These are phyloP conservation scores for Schwanniomyces etchellsii DNA, from an alignment of 1,139 yeast species.

Conservation along the genomic window DNA sequence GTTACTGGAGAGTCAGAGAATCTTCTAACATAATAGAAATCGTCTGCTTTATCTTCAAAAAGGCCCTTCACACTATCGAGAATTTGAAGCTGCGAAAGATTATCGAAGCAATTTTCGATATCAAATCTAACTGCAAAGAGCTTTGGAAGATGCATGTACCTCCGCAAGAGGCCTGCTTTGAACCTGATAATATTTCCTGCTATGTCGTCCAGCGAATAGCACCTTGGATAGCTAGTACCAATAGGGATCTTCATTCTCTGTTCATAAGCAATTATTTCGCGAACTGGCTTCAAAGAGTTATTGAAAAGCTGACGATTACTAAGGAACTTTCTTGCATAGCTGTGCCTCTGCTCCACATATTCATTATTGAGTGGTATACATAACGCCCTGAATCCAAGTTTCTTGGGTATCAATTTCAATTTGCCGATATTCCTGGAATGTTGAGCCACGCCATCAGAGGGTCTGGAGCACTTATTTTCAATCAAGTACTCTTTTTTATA, in stretches of 20 bases:
- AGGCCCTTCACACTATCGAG: constrained; percentile 21
- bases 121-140: constrained; percentile 68
- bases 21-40: constrained; percentile 20
- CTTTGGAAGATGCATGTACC: constrained; percentile 30
- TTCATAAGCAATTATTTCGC: constrained; percentile 11
- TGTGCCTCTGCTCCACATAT: no score
- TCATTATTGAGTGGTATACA: constrained; percentile 49
- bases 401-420: constrained; percentile 51
- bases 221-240: constrained; percentile 17
- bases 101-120: constrained; percentile 74
- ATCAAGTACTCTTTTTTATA: constrained; percentile 18
- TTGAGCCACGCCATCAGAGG: constrained; percentile 3
- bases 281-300: constrained; percentile 19
- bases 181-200: constrained; percentile 13
- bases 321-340: no score
- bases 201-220: constrained; percentile 23
- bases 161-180: constrained; percentile 11
- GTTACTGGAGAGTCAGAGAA: constrained; percentile 8
- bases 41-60: constrained; percentile 17
- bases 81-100: constrained; percentile 51
- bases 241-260: constrained; percentile 6
- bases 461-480: constrained; percentile 3
- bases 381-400: constrained; percentile 51
- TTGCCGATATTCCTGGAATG: constrained; percentile 24
- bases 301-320: no score